Percentiles rank a stretch among this genome's conserved stretches.
Evolutionary conservation across 495 filamentous ascomycete genomes (phyloP).

Genomic region (Clohesyomyces aquaticus): DNA sequence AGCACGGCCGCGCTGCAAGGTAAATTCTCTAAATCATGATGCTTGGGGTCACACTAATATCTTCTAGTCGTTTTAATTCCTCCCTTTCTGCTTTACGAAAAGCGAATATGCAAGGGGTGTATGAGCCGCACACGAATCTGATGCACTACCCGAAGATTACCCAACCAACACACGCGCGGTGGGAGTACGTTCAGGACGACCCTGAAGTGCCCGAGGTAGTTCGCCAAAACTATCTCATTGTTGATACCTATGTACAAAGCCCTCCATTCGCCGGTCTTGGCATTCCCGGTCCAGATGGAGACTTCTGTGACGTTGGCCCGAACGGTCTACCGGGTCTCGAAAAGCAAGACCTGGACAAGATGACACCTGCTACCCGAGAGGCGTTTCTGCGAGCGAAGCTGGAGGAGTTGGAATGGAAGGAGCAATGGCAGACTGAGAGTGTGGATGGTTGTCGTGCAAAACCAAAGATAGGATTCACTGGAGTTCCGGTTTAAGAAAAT

Average conservation of each 20-base stretch:
- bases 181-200: constrained; percentile 62
- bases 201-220: constrained; percentile 61
- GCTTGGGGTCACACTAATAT: constrained; percentile 39
- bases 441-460: constrained; percentile 53
- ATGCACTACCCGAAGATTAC: constrained; percentile 86
- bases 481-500: constrained; percentile 44
- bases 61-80: constrained; percentile 76
- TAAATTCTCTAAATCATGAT: constrained; percentile 49
- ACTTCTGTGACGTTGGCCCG: constrained; percentile 61
- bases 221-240: constrained; percentile 73
- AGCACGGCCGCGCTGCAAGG: constrained; percentile 90
- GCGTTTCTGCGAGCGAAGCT: constrained; percentile 67
- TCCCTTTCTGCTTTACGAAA: constrained; percentile 65
- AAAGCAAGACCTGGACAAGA: constrained; percentile 67
- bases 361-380: constrained; percentile 71
- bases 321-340: constrained; percentile 67
- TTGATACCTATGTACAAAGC: constrained; percentile 69
- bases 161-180: constrained; percentile 85
- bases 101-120: constrained; percentile 72
- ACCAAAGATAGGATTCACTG: constrained; percentile 53
- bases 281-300: constrained; percentile 67
- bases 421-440: constrained; percentile 67
- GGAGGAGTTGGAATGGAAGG: constrained; percentile 72
- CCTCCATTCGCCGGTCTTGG: constrained; percentile 63
- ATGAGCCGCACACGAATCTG: constrained; percentile 89